Evolutionary conservation across 1,284 basidiomycete species (phyloP).

Genomic region (Phellopilus nigrolimitatus): DNA sequence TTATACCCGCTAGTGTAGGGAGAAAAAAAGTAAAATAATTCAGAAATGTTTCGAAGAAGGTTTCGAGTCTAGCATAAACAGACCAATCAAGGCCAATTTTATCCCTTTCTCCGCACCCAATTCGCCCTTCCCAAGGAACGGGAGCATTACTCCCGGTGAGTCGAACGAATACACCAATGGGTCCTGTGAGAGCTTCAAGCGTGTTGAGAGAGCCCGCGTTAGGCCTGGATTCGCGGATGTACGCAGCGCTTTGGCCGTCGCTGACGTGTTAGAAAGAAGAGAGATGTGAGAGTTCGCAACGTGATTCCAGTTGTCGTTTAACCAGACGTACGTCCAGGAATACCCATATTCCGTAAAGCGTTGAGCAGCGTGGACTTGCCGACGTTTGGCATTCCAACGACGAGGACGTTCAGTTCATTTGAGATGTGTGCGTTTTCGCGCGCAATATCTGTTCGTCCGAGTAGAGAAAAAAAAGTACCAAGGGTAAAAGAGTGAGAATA

Average conservation of each 20-base stretch:
- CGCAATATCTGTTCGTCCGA: constrained; percentile 52
- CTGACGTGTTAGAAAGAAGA: constrained; percentile 26
- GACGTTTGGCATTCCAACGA: constrained; percentile 98
- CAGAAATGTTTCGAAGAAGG: constrained; percentile 24
- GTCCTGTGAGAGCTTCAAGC: constrained; percentile 73
- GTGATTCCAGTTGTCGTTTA: background rate
- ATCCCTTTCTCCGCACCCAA: constrained; percentile 86
- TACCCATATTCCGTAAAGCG: constrained; percentile 83
- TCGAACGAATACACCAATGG: constrained; percentile 93
- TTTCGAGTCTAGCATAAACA: constrained; percentile 29
- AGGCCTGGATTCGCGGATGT: constrained; percentile 89
- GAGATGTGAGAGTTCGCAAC: background rate
- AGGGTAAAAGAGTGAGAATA: constrained; percentile 3
- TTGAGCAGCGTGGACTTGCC: constrained; percentile 96
- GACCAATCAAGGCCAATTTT: constrained; percentile 90
- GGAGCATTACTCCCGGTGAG: constrained; percentile 95
- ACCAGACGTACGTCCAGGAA: constrained; percentile 80
- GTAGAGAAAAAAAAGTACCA: constrained; percentile 7
- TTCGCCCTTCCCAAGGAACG: constrained; percentile 85
- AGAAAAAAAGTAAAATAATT: constrained; percentile 2
- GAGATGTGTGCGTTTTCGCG: constrained; percentile 54
- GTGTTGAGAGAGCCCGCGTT: constrained; percentile 79
- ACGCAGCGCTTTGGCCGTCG: constrained; percentile 79
- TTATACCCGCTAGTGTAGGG: constrained; percentile 75
- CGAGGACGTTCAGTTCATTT: constrained; percentile 79